Conservation (phyloP, 345 rosid genomes). For the Angophora floribunda region DNA sequence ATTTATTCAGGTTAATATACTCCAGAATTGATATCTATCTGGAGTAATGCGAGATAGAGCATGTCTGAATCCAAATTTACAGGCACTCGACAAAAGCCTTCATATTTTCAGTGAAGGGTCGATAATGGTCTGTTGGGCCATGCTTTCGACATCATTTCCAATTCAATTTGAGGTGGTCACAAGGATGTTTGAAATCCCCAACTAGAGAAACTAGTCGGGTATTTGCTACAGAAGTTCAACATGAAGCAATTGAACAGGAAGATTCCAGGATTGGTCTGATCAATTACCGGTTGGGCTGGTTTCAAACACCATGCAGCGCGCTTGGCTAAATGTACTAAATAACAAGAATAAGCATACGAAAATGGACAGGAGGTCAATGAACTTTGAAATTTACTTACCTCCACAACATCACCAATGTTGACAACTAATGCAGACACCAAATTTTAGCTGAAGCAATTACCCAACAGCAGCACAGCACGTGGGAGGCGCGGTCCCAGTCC, state of each 20-base stretch:
- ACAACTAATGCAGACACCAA: conserved; percentile 13
- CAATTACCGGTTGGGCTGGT: background rate
- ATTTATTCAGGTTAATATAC: background rate
- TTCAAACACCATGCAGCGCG: background rate
- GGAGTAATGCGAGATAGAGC: background rate
- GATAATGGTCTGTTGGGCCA: background rate
- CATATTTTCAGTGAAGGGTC: background rate
- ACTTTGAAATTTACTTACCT: background rate
- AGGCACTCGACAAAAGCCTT: background rate
- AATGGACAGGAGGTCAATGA: background rate
- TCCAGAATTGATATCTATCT: background rate
- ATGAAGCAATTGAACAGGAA: background rate
- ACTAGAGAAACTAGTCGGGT: background rate
- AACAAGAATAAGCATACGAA: background rate
- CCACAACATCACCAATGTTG: conserved; percentile 9
- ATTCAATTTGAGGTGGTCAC: background rate
- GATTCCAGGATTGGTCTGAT: background rate
- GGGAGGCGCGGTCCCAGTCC: too few relatives aligned
- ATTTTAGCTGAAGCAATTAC: too few relatives aligned
- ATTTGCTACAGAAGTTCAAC: background rate
- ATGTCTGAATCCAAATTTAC: background rate
- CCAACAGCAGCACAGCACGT: too few relatives aligned
- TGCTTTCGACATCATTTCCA: background rate
- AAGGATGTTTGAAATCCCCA: background rate
- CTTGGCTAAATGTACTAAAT: background rate